These are phyloP conservation scores for Phytophthora sp. DNA, from an alignment of 352 stramenopile species.

Conservation along the genomic window DNA sequence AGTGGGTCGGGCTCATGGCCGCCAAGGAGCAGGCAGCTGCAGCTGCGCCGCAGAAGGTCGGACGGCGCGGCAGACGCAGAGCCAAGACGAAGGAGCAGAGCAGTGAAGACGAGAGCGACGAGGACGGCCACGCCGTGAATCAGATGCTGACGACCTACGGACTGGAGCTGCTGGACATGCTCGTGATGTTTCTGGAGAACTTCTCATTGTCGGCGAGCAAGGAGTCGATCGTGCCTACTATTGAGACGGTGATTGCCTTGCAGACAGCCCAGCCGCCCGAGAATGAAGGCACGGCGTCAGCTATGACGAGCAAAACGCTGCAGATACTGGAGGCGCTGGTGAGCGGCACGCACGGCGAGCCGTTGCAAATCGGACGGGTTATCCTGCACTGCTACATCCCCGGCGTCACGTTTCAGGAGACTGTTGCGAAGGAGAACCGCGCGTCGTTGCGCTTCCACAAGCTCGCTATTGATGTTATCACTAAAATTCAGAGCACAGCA, in stretches of 20 bases:
- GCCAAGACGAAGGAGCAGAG: slow-evolving; percentile 14
- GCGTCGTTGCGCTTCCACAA: slow-evolving; percentile 73
- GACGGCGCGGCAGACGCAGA: slow-evolving; percentile 10
- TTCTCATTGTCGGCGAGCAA: slow-evolving; percentile 70
- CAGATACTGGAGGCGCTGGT: slow-evolving; percentile 55
- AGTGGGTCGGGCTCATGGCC: slow-evolving; percentile 63
- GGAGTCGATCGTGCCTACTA: slow-evolving; percentile 78
- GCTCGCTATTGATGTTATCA: slow-evolving; percentile 58
- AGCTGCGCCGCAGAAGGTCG: not conserved
- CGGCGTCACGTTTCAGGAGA: slow-evolving; percentile 72
- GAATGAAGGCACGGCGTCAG: slow-evolving; percentile 45
- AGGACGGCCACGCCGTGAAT: slow-evolving; percentile 22
- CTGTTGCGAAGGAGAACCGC: slow-evolving; percentile 52
- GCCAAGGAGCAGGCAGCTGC: slow-evolving; percentile 7
- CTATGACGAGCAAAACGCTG: slow-evolving; percentile 45
- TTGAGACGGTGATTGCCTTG: slow-evolving; percentile 68
- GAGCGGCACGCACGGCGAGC: slow-evolving; percentile 58
- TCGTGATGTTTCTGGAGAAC: slow-evolving; percentile 59
- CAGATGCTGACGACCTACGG: slow-evolving; percentile 60
- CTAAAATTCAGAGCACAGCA: slow-evolving; percentile 35
- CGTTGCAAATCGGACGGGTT: slow-evolving; percentile 55
- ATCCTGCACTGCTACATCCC: slow-evolving; percentile 80
- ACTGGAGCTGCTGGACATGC: slow-evolving; percentile 62
- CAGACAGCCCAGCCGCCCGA: slow-evolving; percentile 49
- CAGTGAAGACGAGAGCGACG: slow-evolving; percentile 38